Conservation (phyloP, 345 rosid species). For the Excoecaria agallocha region DNA sequence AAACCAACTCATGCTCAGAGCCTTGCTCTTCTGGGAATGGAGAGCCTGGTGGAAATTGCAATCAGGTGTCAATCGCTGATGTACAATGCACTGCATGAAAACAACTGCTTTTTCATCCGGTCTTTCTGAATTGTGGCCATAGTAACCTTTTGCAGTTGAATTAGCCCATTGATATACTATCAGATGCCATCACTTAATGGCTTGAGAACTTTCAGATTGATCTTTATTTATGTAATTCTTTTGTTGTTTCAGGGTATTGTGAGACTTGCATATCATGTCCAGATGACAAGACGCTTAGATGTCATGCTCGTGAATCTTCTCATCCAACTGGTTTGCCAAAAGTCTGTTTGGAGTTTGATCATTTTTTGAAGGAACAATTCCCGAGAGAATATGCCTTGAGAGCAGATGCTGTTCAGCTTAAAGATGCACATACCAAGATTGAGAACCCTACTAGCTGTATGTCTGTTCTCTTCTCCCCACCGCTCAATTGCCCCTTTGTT, state of each 20-base stretch:
- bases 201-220: not conserved
- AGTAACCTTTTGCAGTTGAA: slow-evolving; percentile 42
- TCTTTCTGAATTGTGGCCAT: slow-evolving; percentile 82
- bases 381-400: slow-evolving; percentile 59
- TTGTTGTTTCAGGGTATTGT: slow-evolving; percentile 56
- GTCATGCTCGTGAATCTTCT: slow-evolving; percentile 55
- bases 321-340: slow-evolving; percentile 60
- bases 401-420: slow-evolving; percentile 36
- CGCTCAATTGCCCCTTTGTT: not conserved
- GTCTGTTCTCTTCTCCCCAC: slow-evolving; percentile 5
- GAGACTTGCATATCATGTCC: slow-evolving; percentile 50
- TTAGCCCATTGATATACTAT: not conserved
- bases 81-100: slow-evolving; percentile 68
- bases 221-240: slow-evolving; percentile 5
- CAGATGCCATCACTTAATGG: not conserved
- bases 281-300: slow-evolving; percentile 42
- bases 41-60: slow-evolving; percentile 22
- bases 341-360: slow-evolving; percentile 66
- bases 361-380: slow-evolving; percentile 53
- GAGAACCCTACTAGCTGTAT: slow-evolving; percentile 36
- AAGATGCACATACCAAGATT: slow-evolving; percentile 20
- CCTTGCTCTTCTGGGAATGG: slow-evolving; percentile 23
- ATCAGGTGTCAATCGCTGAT: slow-evolving; percentile 45
- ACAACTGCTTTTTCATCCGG: slow-evolving; percentile 56
- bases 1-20: slow-evolving; percentile 14